Evolutionary conservation across 2,329 filamentous ascomycete genomes (phyloP), one percentile per base, ranked within the genome.

Genomic region (Lachnellula subtilissima): DNA sequence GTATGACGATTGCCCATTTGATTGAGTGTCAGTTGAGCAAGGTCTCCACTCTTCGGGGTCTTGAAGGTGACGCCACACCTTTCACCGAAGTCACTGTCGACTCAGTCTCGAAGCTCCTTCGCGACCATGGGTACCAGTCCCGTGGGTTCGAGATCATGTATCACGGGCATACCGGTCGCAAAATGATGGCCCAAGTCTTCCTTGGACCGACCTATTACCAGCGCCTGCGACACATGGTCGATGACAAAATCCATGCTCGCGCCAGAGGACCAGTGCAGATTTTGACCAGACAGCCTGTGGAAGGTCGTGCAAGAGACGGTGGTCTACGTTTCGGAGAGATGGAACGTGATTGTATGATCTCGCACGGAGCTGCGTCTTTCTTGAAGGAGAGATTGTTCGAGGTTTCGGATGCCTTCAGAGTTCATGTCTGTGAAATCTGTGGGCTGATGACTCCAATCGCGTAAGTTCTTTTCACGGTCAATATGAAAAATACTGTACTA

Each of bases 321-420:
- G 94, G 94, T 79, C 82, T 99, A 46, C 93, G 95, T 71, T 99
- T 99, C 84, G 94, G 94, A 86, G 94, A 99, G 80, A 99, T 99
- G 94, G 95, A 99, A 76, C 93, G 95, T 78, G 95, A 99, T 84
- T 99, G 94, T 73, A 99, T 99, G 94, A 99, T 99, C 78, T 91
- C 95, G n/a, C 95, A 99, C 72, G 94, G 94, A 71, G 94, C 95
- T 3, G 93, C 91, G 53, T 88, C 92, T 1, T 99, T 99, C 82
- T 76, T 99, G 70, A 99, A 99, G 77, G 94, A 99, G 79, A 85
- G 94, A 68, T 76, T 99, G 56, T 97, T 99, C 69, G 93, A 97
- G 72, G 94, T 99, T 50, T 96, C 91, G 52, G 94, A 99, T 77
- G 93, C 94, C 39, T 99, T 97, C 82, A 83, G 92, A 73, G 94